phyloP scores from a whole-genome alignment of 768 basidiomycete genomes.

The Suillus hirtellus region DNA sequence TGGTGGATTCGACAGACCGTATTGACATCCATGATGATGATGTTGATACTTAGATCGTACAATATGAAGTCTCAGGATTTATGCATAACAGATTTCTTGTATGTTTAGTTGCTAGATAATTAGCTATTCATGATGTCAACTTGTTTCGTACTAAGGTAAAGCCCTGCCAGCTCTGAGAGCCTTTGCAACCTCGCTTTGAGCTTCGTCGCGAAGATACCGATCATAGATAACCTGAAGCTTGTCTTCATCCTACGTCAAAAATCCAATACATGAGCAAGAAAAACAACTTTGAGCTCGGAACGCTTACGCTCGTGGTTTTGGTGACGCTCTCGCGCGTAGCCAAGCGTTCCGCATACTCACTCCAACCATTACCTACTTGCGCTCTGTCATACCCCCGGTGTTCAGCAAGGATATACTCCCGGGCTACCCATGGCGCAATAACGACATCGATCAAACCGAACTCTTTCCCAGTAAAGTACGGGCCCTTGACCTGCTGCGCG shows the following conservation, averaged over 20 bases:
- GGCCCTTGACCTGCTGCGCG: conserved; percentile 41
- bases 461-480: conserved; percentile 57
- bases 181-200: conserved; percentile 54
- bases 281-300: not conserved
- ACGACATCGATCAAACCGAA: conserved; percentile 55
- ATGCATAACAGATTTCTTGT: too few species aligned
- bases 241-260: conserved; percentile 32
- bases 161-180: conserved; percentile 46
- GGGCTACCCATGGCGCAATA: conserved; percentile 55
- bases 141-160: conserved; percentile 31
- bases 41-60: too few species aligned
- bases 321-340: conserved; percentile 46
- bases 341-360: conserved; percentile 43
- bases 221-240: conserved; percentile 51
- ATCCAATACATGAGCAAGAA: conserved; percentile 1
- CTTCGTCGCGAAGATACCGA: conserved; percentile 58
- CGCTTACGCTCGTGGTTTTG: conserved; percentile 44
- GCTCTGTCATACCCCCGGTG: conserved; percentile 47
- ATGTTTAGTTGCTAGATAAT: too few species aligned
- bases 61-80: too few species aligned
- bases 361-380: conserved; percentile 46
- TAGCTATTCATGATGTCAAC: too few species aligned
- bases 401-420: conserved; percentile 50
- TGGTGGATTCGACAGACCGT: too few species aligned
- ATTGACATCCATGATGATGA: too few species aligned